Base-by-base conservation (phyloP, 179 eudicot species). In the Silene noctiflora region DNA sequence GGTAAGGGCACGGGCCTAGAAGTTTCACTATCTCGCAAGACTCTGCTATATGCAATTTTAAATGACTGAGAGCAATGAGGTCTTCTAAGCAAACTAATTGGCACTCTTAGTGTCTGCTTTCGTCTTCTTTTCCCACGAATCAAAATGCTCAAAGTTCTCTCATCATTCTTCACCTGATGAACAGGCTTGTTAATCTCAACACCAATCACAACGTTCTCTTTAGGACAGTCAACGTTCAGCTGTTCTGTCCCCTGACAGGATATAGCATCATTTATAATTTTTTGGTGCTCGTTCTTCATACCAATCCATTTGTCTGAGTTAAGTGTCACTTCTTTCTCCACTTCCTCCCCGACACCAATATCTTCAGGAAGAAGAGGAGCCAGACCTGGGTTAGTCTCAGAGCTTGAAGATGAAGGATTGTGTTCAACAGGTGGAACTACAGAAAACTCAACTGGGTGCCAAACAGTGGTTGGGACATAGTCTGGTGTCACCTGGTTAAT, bases 61-160 rank as follows among this genome's bases (percentile, higher is more conserved):
- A 93, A 95, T 3, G 96, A 80, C 86, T 91, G 91, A 5, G 97
- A 85, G 82, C 86, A 86, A 83, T 91, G 88, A 4, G 98, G 97
- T 75, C 91, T 85, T 76, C 81, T 91, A 13, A 95, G 93, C 86
- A 93, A 79, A 85, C 94, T 95, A 66, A 88, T 75, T 1, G 99
- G 99, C 92, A 95, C 86, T 84, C 98, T 82, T 68, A 92, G 80
- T 60, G 93, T 88, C 81, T 94, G 98, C 85, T 90, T 94, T 51
- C 89, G 83, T 7, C 87, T 87, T 83, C 92, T 88, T 79, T 87
- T 90, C 75, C 94, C 98, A 78, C 88, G 90, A 13, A 94, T 79
- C 86, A 92, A 83, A 62, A 92, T 86, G 48, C 85, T 95, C 83
- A 91, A 75, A 12, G 91, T 91, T 78, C 84, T 89, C 73, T 87